A percentile compares a stretch with the other conserved stretches of the same genome.
phyloP scores from a whole-genome alignment of 148 eudicot genomes.

The Nyssa sinensis region DNA sequence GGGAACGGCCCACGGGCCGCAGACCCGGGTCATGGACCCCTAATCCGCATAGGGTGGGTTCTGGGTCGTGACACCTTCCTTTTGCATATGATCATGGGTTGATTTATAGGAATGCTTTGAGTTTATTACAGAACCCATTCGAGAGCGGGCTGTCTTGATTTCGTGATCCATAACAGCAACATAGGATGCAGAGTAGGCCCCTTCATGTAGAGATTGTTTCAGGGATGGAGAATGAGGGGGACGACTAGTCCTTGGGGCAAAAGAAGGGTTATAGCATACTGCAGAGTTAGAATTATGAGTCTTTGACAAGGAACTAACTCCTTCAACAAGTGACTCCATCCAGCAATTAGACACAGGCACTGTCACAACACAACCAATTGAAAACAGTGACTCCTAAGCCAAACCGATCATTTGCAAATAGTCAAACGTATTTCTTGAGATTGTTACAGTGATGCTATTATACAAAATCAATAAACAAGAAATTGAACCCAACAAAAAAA shows the following conservation, averaged over 20 bases:
- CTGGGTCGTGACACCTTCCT: too few species aligned
- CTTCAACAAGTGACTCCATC: neutral
- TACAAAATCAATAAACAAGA: neutral
- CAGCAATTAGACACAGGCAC: neutral
- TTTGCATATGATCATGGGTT: slow-evolving; percentile 12
- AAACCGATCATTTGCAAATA: neutral
- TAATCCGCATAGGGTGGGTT: too few species aligned
- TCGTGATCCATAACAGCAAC: slow-evolving; percentile 19
- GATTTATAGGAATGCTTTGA: slow-evolving; percentile 28
- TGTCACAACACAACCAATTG: neutral
- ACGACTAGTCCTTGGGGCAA: neutral
- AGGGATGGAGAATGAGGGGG: neutral
- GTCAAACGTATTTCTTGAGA: neutral
- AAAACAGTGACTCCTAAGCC: neutral
- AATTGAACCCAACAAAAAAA: neutral
- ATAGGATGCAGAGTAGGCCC: slow-evolving; percentile 2
- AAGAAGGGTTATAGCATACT: neutral
- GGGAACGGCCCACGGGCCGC: too few species aligned
- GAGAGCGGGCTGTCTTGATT: slow-evolving; percentile 10
- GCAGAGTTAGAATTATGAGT: neutral
- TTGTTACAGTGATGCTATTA: neutral
- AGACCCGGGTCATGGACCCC: too few species aligned
- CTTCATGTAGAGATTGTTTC: neutral
- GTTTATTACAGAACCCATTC: slow-evolving; percentile 9
- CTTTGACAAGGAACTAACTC: neutral